phyloP scores from a whole-genome alignment of 352 stramenopile genomes.

The Phytophthora litchii region DNA sequence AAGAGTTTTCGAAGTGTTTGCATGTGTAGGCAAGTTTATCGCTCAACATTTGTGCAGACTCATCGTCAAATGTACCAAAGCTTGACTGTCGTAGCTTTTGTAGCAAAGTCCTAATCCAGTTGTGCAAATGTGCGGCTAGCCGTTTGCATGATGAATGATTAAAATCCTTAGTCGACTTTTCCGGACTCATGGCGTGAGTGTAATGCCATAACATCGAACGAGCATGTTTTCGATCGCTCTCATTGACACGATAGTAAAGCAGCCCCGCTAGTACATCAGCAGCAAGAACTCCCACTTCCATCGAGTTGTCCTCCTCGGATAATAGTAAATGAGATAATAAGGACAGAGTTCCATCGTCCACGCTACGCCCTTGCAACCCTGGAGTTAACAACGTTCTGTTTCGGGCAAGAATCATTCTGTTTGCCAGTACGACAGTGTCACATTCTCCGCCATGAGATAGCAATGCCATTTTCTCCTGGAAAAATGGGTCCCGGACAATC shows the following conservation, averaged over 20 bases:
- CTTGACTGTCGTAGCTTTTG: constrained; percentile 20
- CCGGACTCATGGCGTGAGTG: constrained; percentile 10
- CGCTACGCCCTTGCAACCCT: constrained; percentile 29
- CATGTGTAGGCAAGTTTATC: constrained; percentile 19
- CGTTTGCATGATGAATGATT: constrained; percentile 23
- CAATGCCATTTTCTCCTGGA: constrained; percentile 39
- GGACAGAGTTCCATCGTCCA: constrained; percentile 19
- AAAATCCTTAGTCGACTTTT: constrained; percentile 8
- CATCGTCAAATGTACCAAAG: constrained; percentile 11
- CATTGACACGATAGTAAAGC: constrained; percentile 14
- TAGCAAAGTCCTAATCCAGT: constrained; percentile 24
- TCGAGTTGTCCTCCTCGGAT: background rate
- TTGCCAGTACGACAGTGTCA: constrained; percentile 25
- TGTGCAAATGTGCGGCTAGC: constrained; percentile 17
- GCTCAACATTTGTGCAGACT: constrained; percentile 14
- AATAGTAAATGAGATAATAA: constrained; percentile 7
- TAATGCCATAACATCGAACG: constrained; percentile 21
- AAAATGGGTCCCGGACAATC: constrained; percentile 32
- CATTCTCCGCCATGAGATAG: constrained; percentile 15
- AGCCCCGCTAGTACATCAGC: constrained; percentile 22
- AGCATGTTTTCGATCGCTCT: constrained; percentile 7
- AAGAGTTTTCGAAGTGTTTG: constrained; percentile 7
- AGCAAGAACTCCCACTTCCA: constrained; percentile 9
- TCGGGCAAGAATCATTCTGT: constrained; percentile 33
- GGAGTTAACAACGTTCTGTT: constrained; percentile 35